Evolutionary conservation across 1,139 yeast species (phyloP).

Genomic region (Pneumocystis carinii): DNA sequence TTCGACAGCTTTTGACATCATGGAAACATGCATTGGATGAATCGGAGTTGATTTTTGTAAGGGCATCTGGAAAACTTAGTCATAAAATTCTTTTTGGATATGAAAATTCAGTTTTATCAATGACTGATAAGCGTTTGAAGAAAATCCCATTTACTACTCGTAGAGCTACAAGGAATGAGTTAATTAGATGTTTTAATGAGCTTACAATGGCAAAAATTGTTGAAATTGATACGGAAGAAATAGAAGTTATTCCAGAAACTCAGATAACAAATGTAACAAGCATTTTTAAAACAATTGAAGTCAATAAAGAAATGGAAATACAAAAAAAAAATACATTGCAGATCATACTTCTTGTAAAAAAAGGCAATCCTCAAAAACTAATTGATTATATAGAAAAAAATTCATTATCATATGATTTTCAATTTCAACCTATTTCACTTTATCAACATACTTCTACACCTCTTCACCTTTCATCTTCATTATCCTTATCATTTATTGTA

Average conservation of each 20-base stretch:
- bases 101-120: conserved; percentile 35
- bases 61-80: conserved; percentile 68
- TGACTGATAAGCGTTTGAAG: conserved; percentile 43
- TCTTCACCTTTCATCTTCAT: conserved; percentile 62
- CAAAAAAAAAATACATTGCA: not conserved
- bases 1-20: conserved; percentile 44
- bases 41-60: conserved; percentile 58
- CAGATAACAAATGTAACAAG: conserved; percentile 16
- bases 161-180: conserved; percentile 70
- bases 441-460: conserved; percentile 53
- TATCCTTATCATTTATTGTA: conserved; percentile 55
- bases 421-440: conserved; percentile 39
- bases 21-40: conserved; percentile 50
- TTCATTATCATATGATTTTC: conserved; percentile 36
- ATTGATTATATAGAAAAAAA: conserved; percentile 47
- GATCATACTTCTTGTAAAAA: conserved; percentile 34
- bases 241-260: conserved; percentile 26
- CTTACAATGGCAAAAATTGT: conserved; percentile 44
- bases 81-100: conserved; percentile 54
- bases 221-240: conserved; percentile 20
- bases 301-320: conserved; percentile 30
- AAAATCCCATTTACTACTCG: conserved; percentile 78
- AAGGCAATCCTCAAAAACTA: conserved; percentile 62
- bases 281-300: not conserved
- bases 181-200: conserved; percentile 73